Evolutionary conservation across 768 basidiomycete species (phyloP).

Genomic region (Agrocybe pediades): DNA sequence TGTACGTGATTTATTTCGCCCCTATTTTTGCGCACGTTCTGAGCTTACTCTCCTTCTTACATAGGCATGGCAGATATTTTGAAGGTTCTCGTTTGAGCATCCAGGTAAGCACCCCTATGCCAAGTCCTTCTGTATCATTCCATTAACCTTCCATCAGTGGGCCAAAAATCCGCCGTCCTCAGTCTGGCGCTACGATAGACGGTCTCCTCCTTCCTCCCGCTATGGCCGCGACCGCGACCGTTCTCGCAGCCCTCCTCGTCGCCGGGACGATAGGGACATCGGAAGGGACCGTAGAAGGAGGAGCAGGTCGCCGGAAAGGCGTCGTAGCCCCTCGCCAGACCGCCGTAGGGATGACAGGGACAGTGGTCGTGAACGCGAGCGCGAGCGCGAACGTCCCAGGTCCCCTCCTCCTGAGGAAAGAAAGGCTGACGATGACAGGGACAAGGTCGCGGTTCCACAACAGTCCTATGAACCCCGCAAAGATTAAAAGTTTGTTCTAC

Average conservation of each 20-base stretch:
- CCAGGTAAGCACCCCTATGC: constrained; percentile 24
- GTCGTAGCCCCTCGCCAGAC: constrained; percentile 21
- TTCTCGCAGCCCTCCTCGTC: constrained; percentile 30
- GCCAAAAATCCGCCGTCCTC: constrained; percentile 41
- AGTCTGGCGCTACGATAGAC: constrained; percentile 37
- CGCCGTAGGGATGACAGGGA: constrained; percentile 23
- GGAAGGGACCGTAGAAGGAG: constrained; percentile 22
- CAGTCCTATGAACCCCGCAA: constrained; percentile 57
- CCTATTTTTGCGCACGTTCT: not conserved
- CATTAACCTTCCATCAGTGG: constrained; percentile 25
- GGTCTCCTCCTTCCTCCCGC: constrained; percentile 22
- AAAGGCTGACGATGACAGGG: constrained; percentile 14
- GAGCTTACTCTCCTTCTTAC: not conserved
- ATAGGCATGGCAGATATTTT: constrained; percentile 39
- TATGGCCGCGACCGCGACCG: constrained; percentile 28
- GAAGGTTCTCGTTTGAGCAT: constrained; percentile 38
- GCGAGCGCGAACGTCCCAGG: constrained; percentile 36
- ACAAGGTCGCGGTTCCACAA: constrained; percentile 52
- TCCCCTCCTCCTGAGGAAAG: constrained; percentile 37
- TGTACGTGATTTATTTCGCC: constrained; percentile 23
- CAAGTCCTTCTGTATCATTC: not conserved
- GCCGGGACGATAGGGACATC: constrained; percentile 27
- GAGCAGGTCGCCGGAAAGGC: constrained; percentile 26
- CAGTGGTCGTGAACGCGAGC: constrained; percentile 27
- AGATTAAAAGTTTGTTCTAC: not conserved